A percentile compares a stretch with the other conserved stretches of the same genome.
phyloP scores from a whole-genome alignment of 169 alveolate genomes.

The Eimeria falciformis region DNA sequence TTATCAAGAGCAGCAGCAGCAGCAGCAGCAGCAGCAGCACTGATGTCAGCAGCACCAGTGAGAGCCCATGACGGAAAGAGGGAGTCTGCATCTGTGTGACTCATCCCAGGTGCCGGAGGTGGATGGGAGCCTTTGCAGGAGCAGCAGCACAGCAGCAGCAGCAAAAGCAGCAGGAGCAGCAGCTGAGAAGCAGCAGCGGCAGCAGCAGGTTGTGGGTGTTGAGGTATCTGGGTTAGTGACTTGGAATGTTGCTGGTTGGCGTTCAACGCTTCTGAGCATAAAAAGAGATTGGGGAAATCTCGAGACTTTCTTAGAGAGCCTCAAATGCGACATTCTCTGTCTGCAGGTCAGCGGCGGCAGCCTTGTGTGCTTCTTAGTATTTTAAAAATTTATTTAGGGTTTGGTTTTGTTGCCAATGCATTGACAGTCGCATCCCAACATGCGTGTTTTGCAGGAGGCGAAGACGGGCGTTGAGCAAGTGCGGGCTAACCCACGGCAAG shows the following conservation, averaged over 20 bases:
- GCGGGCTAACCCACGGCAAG: neutral
- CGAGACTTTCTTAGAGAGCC: neutral
- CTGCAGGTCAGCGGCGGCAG: slow-evolving; percentile 2
- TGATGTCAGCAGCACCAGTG: neutral
- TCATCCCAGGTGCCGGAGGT: neutral
- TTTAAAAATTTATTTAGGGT: neutral
- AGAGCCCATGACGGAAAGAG: neutral
- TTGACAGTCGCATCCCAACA: neutral
- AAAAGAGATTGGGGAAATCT: neutral
- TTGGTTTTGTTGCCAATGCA: neutral
- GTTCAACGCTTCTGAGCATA: neutral
- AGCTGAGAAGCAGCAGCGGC: slow-evolving; percentile 56
- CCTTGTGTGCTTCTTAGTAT: neutral
- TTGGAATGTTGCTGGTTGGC: slow-evolving; percentile 62
- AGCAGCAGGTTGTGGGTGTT: neutral
- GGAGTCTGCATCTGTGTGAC: neutral
- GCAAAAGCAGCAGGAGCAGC: slow-evolving; percentile 25
- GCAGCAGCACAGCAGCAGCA: slow-evolving; percentile 22
- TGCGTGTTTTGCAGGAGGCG: slow-evolving; percentile 50
- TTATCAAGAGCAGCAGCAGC: neutral
- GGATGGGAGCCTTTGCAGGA: neutral
- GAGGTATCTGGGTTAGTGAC: neutral
- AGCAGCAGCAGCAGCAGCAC: neutral
- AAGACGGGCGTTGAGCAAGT: neutral
- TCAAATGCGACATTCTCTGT: slow-evolving; percentile 30